Evolutionary conservation across 2,329 filamentous ascomycete genomes (phyloP).

Genomic region (Aspergillus sojae): DNA sequence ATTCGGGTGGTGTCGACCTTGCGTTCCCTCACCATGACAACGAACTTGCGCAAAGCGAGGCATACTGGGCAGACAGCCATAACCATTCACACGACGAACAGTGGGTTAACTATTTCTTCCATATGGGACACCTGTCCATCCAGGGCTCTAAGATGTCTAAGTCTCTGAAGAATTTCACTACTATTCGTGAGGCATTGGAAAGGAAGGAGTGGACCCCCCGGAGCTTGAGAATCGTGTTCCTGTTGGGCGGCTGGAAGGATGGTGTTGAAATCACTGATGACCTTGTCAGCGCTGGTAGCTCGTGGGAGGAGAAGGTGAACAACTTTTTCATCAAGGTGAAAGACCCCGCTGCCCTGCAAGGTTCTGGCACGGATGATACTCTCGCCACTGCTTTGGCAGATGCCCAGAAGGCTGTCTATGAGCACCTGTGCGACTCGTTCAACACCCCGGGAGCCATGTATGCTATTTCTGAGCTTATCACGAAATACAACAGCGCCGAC

Average conservation of each 20-base stretch:
- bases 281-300: conserved; percentile 71
- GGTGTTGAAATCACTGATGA: conserved; percentile 88
- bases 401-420: conserved; percentile 61
- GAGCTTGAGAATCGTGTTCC: conserved; percentile 79
- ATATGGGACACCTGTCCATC: conserved; percentile 92
- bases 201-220: conserved; percentile 73
- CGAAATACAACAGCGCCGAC: conserved; percentile 67
- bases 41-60: conserved; percentile 85
- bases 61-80: conserved; percentile 65
- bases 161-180: conserved; percentile 92
- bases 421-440: conserved; percentile 79
- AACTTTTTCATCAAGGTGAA: conserved; percentile 66
- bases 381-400: conserved; percentile 54
- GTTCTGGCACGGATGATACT: conserved; percentile 44
- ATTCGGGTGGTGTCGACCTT: conserved; percentile 89
- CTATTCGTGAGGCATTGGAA: conserved; percentile 78
- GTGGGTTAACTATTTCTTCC: conserved; percentile 95
- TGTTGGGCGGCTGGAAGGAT: conserved; percentile 87
- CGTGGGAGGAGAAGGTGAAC: conserved; percentile 79
- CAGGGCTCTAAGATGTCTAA: conserved; percentile 95
- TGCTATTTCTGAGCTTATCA: conserved; percentile 75
- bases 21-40: conserved; percentile 93
- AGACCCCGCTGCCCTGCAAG: conserved; percentile 51
- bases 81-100: conserved; percentile 55
- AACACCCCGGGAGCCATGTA: conserved; percentile 81